Conservation (phyloP, 75 land plant genomes). For the Azolla pinnata region DNA sequence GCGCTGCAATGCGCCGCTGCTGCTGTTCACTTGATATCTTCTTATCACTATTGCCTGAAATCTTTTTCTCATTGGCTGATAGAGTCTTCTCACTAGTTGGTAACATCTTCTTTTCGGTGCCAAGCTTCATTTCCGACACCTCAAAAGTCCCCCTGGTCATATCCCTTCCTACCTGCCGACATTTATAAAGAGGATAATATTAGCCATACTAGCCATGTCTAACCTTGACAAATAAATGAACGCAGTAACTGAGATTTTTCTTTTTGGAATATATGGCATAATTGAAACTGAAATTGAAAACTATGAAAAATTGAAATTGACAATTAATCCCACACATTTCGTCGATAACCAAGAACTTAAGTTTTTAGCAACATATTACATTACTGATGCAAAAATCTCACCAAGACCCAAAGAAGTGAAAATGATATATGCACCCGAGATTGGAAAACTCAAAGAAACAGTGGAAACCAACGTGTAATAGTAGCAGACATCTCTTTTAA, state of each 20-base stretch:
- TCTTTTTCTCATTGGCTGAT: too few species aligned
- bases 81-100: background rate
- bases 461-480: background rate
- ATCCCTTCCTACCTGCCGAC: conserved; percentile 51
- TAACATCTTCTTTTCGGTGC: conserved; percentile 8
- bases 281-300: background rate
- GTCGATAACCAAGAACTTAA: background rate
- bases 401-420: background rate
- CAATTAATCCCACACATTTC: background rate
- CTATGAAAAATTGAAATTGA: background rate
- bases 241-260: background rate
- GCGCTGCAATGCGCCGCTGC: too few species aligned
- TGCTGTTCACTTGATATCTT: too few species aligned
- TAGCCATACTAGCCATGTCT: background rate
- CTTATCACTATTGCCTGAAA: too few species aligned
- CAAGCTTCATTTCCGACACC: conserved; percentile 33
- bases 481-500: background rate
- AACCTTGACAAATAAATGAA: background rate
- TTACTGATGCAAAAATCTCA: background rate
- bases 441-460: background rate
- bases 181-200: background rate
- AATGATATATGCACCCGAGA: background rate
- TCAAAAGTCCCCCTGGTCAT: conserved; percentile 47
- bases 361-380: background rate
- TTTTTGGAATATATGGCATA: background rate